These are phyloP conservation scores for Rosellinia necatrix DNA, from an alignment of 2,329 filamentous ascomycete species.

Conservation along the genomic window DNA sequence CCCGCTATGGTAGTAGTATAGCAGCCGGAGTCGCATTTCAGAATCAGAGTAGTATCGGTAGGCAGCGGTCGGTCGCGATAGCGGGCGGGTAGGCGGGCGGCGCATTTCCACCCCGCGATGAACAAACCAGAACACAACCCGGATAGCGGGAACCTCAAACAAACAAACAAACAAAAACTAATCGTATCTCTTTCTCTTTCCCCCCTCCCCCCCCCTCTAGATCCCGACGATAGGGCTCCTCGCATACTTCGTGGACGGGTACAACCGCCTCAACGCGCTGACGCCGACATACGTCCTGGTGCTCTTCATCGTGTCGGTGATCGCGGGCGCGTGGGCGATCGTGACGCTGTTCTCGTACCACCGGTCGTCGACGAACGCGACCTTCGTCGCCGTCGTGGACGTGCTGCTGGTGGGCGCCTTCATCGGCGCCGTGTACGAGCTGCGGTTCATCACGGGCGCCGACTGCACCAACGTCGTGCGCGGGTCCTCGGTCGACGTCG, in stretches of 20 bases:
- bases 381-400: slow-evolving; percentile 65
- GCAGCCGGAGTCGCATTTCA: no score
- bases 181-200: neutral
- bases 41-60: no score
- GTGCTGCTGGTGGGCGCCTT: slow-evolving; percentile 66
- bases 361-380: slow-evolving; percentile 63
- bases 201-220: slow-evolving; percentile 42
- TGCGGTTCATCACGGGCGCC: slow-evolving; percentile 62
- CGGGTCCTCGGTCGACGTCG: slow-evolving; percentile 56
- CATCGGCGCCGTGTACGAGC: slow-evolving; percentile 64
- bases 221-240: slow-evolving; percentile 70
- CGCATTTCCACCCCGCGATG: no score
- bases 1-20: neutral
- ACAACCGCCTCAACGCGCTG: slow-evolving; percentile 59
- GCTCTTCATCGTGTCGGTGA: slow-evolving; percentile 69
- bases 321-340: slow-evolving; percentile 66
- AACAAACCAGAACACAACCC: no score
- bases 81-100: no score
- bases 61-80: no score
- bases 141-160: no score
- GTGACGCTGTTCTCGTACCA: slow-evolving; percentile 70
- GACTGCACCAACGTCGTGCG: slow-evolving; percentile 68
- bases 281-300: slow-evolving; percentile 67
- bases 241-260: slow-evolving; percentile 67
- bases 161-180: neutral